Evolutionary conservation across 139 green algal species (phyloP).

Genomic region (Protoeuglena noctilucae): DNA sequence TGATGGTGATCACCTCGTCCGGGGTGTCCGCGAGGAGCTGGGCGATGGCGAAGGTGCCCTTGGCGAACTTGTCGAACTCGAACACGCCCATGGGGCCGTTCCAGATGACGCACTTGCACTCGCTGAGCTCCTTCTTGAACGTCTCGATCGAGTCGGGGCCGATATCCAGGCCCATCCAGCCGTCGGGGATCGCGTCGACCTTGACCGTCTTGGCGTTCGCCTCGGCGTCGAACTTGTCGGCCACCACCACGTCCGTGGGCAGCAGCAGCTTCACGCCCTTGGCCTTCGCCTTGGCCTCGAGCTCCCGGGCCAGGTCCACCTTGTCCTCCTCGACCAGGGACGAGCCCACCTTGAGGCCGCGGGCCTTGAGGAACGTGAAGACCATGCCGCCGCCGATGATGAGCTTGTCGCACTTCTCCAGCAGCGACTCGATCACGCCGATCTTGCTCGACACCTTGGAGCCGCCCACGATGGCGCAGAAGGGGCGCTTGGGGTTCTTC

Average conservation of each 20-base stretch:
- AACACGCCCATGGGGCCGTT: constrained; percentile 96
- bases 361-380: constrained; percentile 58
- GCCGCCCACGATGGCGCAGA: constrained; percentile 92
- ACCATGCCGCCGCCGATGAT: constrained; percentile 32
- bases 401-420: constrained; percentile 89
- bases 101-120: constrained; percentile 94
- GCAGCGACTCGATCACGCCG: constrained; percentile 90
- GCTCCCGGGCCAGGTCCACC: constrained; percentile 84
- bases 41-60: constrained; percentile 76
- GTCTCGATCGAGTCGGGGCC: constrained; percentile 73
- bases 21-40: constrained; percentile 66
- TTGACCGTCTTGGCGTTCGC: constrained; percentile 64
- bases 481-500: constrained; percentile 72
- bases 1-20: constrained; percentile 81
- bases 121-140: constrained; percentile 65
- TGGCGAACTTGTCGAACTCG: constrained; percentile 87
- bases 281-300: constrained; percentile 41
- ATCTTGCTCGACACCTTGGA: constrained; percentile 99
- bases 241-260: constrained; percentile 84
- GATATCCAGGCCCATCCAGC: constrained; percentile 98
- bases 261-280: constrained; percentile 89
- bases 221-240: constrained; percentile 88
- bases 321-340: constrained; percentile 99
- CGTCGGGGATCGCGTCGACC: constrained; percentile 75
- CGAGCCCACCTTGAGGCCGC: constrained; percentile 56